Conservation (phyloP, 352 stramenopile genomes). For the Thalassiosira hispida region DNA sequence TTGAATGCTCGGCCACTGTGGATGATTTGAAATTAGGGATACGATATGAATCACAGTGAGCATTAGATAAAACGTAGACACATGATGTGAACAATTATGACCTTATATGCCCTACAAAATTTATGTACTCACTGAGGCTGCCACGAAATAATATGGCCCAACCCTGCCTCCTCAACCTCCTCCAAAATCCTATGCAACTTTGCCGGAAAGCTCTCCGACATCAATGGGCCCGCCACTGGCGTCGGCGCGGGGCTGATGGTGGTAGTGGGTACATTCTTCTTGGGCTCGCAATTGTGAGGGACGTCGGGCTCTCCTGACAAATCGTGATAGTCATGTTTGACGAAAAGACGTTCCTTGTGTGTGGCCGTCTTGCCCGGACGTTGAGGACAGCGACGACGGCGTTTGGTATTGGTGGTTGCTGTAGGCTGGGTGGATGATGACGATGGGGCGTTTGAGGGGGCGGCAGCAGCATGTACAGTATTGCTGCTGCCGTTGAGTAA, state of each 20-base stretch:
- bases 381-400: slow-evolving; percentile 61
- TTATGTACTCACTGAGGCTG: no score
- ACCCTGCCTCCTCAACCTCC: slow-evolving; percentile 43
- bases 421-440: background rate
- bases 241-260: no score
- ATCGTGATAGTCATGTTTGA: slow-evolving; percentile 67
- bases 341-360: slow-evolving; percentile 66
- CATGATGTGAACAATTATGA: no score
- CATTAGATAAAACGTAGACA: no score
- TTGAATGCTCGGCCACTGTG: slow-evolving; percentile 85
- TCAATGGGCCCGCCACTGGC: no score
- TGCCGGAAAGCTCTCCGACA: slow-evolving; percentile 64
- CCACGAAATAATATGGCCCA: slow-evolving; percentile 66
- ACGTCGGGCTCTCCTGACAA: slow-evolving; percentile 43
- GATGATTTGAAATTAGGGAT: no score
- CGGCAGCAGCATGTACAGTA: no score
- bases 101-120: no score
- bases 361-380: slow-evolving; percentile 67
- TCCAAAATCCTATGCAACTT: slow-evolving; percentile 66
- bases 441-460: no score
- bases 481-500: no score
- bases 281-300: background rate
- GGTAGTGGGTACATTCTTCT: background rate
- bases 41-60: no score
- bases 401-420: background rate